Evolutionary conservation across 2,329 filamentous ascomycete species (phyloP).

Genomic region (Xylaria arbuscula): DNA sequence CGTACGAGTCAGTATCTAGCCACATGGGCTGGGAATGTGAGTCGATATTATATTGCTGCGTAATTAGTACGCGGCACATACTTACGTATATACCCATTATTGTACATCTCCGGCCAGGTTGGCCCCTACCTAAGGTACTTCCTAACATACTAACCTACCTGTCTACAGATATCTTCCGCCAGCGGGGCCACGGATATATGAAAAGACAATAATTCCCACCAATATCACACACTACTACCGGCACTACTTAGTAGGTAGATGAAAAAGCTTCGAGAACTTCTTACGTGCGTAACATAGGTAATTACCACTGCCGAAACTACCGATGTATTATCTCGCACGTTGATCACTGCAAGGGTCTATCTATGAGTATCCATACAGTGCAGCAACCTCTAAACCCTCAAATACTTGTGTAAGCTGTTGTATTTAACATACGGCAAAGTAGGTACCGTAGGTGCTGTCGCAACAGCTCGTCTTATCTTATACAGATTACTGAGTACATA

Average conservation of each 20-base stretch:
- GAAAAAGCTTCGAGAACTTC: constrained; percentile 22
- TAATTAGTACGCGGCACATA: no score
- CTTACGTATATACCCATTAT: neutral
- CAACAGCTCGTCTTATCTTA: no score
- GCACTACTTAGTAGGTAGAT: no score
- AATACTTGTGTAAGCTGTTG: no score
- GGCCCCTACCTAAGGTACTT: no score
- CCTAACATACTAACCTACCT: no score
- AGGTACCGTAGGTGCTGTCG: no score
- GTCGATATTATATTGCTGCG: no score
- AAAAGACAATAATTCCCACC: neutral
- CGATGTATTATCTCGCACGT: constrained; percentile 17
- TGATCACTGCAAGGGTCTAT: constrained; percentile 27
- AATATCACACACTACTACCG: neutral
- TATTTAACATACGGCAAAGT: no score
- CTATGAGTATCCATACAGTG: neutral
- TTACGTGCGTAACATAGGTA: constrained; percentile 7
- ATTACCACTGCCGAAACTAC: constrained; percentile 31
- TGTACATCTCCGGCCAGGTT: neutral
- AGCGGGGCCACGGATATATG: neutral
- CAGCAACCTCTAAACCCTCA: neutral
- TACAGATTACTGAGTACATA: no score
- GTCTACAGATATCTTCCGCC: no score
- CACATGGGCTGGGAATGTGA: neutral
- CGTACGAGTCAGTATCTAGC: no score